These are phyloP conservation scores for Astrothelium macrocarpum DNA, from an alignment of 495 filamentous ascomycete genomes.

Conservation along the genomic window DNA sequence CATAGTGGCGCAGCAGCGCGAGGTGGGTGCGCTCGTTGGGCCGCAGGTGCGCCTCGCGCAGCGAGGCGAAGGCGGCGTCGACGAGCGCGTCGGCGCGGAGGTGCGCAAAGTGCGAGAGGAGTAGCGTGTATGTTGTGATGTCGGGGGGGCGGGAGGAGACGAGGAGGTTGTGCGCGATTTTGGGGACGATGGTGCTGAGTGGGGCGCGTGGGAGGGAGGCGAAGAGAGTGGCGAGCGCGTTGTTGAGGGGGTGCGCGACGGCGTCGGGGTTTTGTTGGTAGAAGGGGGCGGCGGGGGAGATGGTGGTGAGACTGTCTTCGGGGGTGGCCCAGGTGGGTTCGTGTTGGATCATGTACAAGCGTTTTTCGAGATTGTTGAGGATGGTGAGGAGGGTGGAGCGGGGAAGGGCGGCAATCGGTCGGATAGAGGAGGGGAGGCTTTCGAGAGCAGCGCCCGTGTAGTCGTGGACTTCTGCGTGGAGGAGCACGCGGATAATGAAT, in stretches of 20 bases:
- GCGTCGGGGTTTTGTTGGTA: constrained; percentile 1
- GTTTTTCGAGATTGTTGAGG: background rate
- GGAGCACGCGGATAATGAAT: constrained; percentile 7
- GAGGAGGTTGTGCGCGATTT: constrained; percentile 60
- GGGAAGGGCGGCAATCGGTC: background rate
- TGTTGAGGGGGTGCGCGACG: background rate
- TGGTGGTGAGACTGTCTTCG: background rate
- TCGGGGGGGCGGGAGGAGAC: constrained; percentile 46
- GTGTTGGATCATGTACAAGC: background rate
- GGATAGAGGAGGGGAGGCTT: constrained; percentile 42
- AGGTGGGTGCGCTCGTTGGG: constrained; percentile 46
- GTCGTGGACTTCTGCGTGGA: constrained; percentile 36
- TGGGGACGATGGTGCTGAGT: constrained; percentile 32
- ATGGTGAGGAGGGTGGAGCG: background rate
- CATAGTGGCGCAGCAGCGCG: constrained; percentile 48
- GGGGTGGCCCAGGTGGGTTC: constrained; percentile 8
- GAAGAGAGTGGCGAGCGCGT: background rate
- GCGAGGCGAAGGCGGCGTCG: constrained; percentile 42
- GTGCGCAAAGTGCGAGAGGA: constrained; percentile 48
- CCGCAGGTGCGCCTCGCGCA: constrained; percentile 39
- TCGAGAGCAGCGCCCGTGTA: constrained; percentile 48
- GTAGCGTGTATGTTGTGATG: constrained; percentile 55
- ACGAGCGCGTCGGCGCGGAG: constrained; percentile 43
- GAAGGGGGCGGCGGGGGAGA: background rate
- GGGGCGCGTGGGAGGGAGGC: background rate